phyloP scores from a whole-genome alignment of 2,329 filamentous ascomycete genomes.

The Penicillium sp. region DNA sequence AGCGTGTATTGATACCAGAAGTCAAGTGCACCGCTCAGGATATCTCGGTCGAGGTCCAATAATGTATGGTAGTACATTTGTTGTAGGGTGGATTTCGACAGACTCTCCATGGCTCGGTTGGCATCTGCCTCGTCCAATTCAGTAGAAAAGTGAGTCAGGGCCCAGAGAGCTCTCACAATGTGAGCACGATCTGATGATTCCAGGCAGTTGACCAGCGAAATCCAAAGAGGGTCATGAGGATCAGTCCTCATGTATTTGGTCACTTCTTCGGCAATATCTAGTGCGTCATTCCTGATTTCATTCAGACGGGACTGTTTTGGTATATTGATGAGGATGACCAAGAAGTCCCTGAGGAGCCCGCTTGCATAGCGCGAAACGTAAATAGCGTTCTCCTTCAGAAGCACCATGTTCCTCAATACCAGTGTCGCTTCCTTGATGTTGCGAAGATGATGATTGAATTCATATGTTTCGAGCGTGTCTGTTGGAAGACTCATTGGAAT shows the following conservation, averaged over 20 bases:
- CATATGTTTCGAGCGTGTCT: conserved; percentile 67
- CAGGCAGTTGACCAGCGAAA: conserved; percentile 59
- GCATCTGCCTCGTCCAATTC: conserved; percentile 76
- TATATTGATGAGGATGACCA: conserved; percentile 77
- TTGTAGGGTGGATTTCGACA: conserved; percentile 64
- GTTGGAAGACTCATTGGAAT: conserved; percentile 60
- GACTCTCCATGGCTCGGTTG: conserved; percentile 57
- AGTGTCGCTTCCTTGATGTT: conserved; percentile 82
- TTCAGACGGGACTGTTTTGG: conserved; percentile 67
- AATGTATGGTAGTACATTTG: conserved; percentile 42
- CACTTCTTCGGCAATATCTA: conserved; percentile 88
- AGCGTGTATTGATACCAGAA: conserved; percentile 96
- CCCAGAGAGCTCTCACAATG: conserved; percentile 74
- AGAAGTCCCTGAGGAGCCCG: conserved; percentile 68
- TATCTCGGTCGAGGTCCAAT: conserved; percentile 71
- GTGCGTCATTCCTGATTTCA: conserved; percentile 84
- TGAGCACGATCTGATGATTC: conserved; percentile 72
- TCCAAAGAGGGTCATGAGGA: conserved; percentile 73
- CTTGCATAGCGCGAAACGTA: conserved; percentile 70
- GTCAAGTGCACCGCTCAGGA: conserved; percentile 83
- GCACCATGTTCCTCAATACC: conserved; percentile 93
- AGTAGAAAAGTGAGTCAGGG: conserved; percentile 84
- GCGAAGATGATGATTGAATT: conserved; percentile 67
- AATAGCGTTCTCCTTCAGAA: conserved; percentile 80
- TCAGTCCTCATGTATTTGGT: conserved; percentile 75